phyloP scores from a whole-genome alignment of 106 monocot species.

The Posidonia australis region DNA sequence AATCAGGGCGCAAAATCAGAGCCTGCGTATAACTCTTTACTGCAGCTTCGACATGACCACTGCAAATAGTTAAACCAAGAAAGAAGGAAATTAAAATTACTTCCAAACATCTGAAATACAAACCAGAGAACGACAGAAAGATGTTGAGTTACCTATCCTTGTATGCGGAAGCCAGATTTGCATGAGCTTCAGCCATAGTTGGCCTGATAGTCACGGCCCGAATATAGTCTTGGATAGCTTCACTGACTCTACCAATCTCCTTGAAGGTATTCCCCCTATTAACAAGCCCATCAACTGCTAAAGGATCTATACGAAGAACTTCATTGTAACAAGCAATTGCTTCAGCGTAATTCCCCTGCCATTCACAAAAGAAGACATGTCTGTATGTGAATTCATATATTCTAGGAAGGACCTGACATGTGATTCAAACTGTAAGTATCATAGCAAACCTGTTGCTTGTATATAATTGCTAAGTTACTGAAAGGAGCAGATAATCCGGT shows the following conservation, averaged over 20 bases:
- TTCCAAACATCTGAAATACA: neutral
- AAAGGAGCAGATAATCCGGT: conserved; percentile 89
- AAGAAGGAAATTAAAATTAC: neutral
- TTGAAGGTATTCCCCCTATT: conserved; percentile 97
- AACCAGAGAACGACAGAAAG: neutral
- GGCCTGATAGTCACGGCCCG: conserved; percentile 73
- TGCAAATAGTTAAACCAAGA: conserved; percentile 15
- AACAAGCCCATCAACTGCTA: conserved; percentile 91
- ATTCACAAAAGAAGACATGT: conserved; percentile 1
- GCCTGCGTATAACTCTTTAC: conserved; percentile 86
- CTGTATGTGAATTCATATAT: no score
- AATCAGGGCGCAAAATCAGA: conserved; percentile 67
- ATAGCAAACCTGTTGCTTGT: conserved; percentile 77
- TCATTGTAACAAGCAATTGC: conserved; percentile 94
- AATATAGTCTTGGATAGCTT: conserved; percentile 94
- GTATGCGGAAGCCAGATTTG: conserved; percentile 94
- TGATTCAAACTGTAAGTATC: neutral
- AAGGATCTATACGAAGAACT: conserved; percentile 90
- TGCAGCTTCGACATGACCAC: conserved; percentile 82
- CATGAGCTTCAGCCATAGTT: conserved; percentile 97
- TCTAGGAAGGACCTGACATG: neutral
- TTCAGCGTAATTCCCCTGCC: conserved; percentile 82
- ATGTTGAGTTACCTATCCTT: conserved; percentile 57
- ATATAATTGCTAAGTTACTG: conserved; percentile 84
- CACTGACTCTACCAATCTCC: conserved; percentile 86